These are phyloP conservation scores for Leucaena leucocephala DNA, from an alignment of 306 rosid genomes.

Conservation along the genomic window DNA sequence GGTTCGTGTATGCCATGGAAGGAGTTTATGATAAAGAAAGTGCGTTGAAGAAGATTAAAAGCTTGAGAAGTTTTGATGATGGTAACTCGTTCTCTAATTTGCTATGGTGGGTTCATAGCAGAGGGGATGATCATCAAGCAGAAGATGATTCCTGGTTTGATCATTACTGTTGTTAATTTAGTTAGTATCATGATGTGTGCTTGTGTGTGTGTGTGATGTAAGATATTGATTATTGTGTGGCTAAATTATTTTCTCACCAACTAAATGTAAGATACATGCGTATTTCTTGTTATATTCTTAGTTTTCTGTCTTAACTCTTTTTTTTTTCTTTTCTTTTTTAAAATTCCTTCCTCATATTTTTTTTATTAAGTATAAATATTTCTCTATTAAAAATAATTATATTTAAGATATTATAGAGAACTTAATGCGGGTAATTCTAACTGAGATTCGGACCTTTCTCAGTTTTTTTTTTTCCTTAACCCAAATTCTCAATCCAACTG, in stretches of 20 bases:
- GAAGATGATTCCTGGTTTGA: slow-evolving; percentile 44
- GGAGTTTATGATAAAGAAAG: slow-evolving; percentile 58
- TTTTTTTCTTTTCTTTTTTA: too few species aligned
- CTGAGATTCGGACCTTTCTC: too few species aligned
- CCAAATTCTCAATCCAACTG: too few species aligned
- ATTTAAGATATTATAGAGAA: too few species aligned
- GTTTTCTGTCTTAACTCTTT: neutral
- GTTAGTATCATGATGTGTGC: neutral
- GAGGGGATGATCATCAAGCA: slow-evolving; percentile 43
- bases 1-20: slow-evolving; percentile 67
- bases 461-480: too few species aligned
- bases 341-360: too few species aligned
- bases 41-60: slow-evolving; percentile 56
- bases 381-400: too few species aligned
- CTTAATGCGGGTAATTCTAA: too few species aligned
- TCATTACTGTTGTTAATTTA: slow-evolving; percentile 39
- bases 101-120: slow-evolving; percentile 84
- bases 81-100: slow-evolving; percentile 82
- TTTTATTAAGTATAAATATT: too few species aligned
- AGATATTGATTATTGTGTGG: neutral
- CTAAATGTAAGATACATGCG: neutral
- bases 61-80: slow-evolving; percentile 65
- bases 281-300: neutral
- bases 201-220: neutral
- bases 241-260: neutral